Evolutionary conservation across 129 eudicot genomes (phyloP).

Genomic region (Silybum marianum): DNA sequence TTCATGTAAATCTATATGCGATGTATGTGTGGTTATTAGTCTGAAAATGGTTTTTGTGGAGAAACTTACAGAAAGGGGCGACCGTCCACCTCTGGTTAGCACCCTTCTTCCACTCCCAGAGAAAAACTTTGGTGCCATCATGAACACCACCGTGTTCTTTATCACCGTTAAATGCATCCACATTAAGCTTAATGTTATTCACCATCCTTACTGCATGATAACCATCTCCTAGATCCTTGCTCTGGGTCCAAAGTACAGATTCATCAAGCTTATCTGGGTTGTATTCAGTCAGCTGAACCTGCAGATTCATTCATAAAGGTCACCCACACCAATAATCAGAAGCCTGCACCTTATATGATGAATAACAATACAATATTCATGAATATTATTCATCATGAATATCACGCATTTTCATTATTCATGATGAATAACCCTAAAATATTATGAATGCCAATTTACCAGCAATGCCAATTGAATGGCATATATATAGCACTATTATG

Average conservation of each 20-base stretch:
- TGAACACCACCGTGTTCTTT: slow-evolving; percentile 77
- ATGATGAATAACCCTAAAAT: too few relatives aligned
- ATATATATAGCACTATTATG: too few relatives aligned
- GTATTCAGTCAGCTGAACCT: slow-evolving; percentile 80
- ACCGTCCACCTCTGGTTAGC: slow-evolving; percentile 90
- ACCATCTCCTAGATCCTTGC: slow-evolving; percentile 81
- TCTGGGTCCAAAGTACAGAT: slow-evolving; percentile 83
- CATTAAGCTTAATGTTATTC: slow-evolving; percentile 65
- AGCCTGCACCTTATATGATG: not conserved
- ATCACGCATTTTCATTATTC: too few relatives aligned
- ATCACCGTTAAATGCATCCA: slow-evolving; percentile 76
- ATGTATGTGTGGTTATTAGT: not conserved
- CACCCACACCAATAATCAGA: not conserved
- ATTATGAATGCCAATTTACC: too few relatives aligned
- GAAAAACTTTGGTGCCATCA: slow-evolving; percentile 64
- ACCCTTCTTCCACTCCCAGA: slow-evolving; percentile 74
- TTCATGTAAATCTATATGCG: not conserved
- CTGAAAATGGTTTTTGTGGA: not conserved
- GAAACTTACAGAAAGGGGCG: slow-evolving; percentile 63
- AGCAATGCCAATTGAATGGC: too few relatives aligned
- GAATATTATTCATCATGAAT: too few relatives aligned
- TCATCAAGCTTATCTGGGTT: slow-evolving; percentile 71
- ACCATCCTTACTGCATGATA: slow-evolving; percentile 83
- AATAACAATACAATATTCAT: too few relatives aligned
- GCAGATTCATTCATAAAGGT: slow-evolving; percentile 13